Base-by-base conservation (phyloP, 2,329 filamentous ascomycete genomes). In the Aspergillus thermomutatus region DNA sequence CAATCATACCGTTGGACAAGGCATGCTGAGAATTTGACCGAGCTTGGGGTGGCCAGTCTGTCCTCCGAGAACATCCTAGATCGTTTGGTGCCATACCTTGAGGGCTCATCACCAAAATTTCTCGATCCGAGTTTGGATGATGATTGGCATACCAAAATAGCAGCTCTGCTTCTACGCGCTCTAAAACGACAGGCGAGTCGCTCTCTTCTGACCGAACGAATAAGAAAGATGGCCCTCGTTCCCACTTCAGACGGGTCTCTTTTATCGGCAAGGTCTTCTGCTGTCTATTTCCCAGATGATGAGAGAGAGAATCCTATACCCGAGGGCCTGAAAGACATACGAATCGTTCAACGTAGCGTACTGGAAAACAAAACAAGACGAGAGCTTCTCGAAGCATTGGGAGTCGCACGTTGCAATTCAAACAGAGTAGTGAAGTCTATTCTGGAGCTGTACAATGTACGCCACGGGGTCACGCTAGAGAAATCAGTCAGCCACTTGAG, bases 91-190 rank as follows among this genome's bases (percentile, higher is more conserved):
- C 53, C 48, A 7, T 55, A 52, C 23, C 49, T 55, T 10, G 9
- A 26, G 17, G 53, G 48, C 26, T 6, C n/a, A 11, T 11, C 4
- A 11, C 53, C 53, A 34, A 51, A 40, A n/a, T 50, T 37, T 14
- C 40, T 55, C 1, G 10, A 50, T 40, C 19, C 49, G 17, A 34
- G 4, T 14, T 19, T 47, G 2, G 49, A 55, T 47, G 53, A 47
- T 11, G 26, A 51, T n/a, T 55, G 53, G 53, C 53, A 55, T 51
- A 52, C 53, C 19, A 40, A 25, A 21, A 25, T 55, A 23, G 48
- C 53, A 5, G 21, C 17, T 4, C 23, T 51, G 11, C 40, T 51
- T 28, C 2, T 55, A 17, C 48, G 49, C n/a, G 53, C 53, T 10
- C 6, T 55, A 21, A 55, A 19, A 23, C 21, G 17, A 8, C 10